Evolutionary conservation across 345 rosid species (phyloP), one percentile per base, ranked within the genome.

Genomic region (Pistacia atlantica): DNA sequence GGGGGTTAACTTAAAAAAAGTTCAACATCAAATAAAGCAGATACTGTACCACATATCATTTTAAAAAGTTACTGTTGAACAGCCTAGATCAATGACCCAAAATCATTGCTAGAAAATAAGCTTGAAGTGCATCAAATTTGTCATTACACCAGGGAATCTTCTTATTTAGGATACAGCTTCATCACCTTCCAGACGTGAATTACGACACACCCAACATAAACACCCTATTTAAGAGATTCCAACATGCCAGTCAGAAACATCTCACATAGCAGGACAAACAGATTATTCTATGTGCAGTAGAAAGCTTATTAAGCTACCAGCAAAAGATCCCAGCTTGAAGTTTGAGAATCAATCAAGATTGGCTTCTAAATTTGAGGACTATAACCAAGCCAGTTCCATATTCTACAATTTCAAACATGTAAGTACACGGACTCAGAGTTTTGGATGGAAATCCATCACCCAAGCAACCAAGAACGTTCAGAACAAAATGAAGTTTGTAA

Each of bases 151-250:
- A 78, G 95, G 84, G 78, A 77, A 85, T 89, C 95, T 88, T 92
- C 93, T 89, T 87, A 89, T 78, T 88, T 92, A 92, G 92, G 86
- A 84, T 89, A 84, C 85, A 88, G 89, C 95, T 85, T 85, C 97
- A 80, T 85, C 93, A 87, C 84, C 92, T 79, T 82, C 90, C 90
- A 82, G 90, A 86, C 65, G 89, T 82, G 93, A 89, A 83, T 78
- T 84, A 89, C 45, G 89, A 92, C 80, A 92, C 72, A 90, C 88
- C 92, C 93, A 87, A 90, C 77, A 92, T 85, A 89, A 88, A 85
- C 81, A 86, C 84, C 97, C 92, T 89, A 92, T 87, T 91, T 87
- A 87, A 92, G 86, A 92, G 89, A 88, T 88, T 89, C 87, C 92
- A 89, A 83, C 86, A 82, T 81, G 73, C 80, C 76, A 80, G 86